These are phyloP conservation scores for Penicillium goetzii DNA, from an alignment of 495 filamentous ascomycete genomes.

Conservation along the genomic window DNA sequence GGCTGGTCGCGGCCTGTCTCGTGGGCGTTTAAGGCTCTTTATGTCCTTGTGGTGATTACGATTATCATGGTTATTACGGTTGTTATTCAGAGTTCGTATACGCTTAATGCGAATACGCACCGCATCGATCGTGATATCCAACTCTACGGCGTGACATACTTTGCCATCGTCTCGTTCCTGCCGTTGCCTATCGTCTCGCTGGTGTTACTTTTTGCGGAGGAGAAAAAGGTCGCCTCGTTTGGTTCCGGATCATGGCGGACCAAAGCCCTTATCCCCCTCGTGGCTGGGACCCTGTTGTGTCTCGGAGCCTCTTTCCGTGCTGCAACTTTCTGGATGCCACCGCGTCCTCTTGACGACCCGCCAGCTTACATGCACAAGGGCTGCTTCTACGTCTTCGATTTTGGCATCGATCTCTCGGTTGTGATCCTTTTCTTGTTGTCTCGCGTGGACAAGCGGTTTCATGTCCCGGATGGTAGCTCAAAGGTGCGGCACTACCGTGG, in stretches of 20 bases:
- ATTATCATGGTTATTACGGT: slow-evolving; percentile 71
- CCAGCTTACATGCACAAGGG: slow-evolving; percentile 70
- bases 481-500: slow-evolving; percentile 26
- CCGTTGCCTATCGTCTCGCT: slow-evolving; percentile 66
- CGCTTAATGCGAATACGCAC: slow-evolving; percentile 54
- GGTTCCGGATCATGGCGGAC: slow-evolving; percentile 66
- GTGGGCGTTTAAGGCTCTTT: slow-evolving; percentile 58
- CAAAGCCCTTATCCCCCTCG: slow-evolving; percentile 67
- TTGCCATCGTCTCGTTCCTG: slow-evolving; percentile 72
- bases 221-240: slow-evolving; percentile 63
- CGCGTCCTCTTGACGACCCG: slow-evolving; percentile 56
- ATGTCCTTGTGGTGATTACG: slow-evolving; percentile 60
- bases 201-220: slow-evolving; percentile 55
- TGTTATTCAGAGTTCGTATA: slow-evolving; percentile 68
- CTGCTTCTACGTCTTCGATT: slow-evolving; percentile 81
- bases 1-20: slow-evolving; percentile 64
- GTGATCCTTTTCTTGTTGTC: slow-evolving; percentile 64
- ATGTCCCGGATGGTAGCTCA: slow-evolving; percentile 52
- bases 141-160: slow-evolving; percentile 67
- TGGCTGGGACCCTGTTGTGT: slow-evolving; percentile 58
- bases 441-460: slow-evolving; percentile 74
- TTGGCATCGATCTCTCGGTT: slow-evolving; percentile 70
- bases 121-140: slow-evolving; percentile 63
- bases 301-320: slow-evolving; percentile 73
- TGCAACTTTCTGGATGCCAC: slow-evolving; percentile 57